Evolutionary conservation across 805 yeast genomes (phyloP), one percentile per base, ranked within the genome.

Genomic region (Lachancea thermotolerans): DNA sequence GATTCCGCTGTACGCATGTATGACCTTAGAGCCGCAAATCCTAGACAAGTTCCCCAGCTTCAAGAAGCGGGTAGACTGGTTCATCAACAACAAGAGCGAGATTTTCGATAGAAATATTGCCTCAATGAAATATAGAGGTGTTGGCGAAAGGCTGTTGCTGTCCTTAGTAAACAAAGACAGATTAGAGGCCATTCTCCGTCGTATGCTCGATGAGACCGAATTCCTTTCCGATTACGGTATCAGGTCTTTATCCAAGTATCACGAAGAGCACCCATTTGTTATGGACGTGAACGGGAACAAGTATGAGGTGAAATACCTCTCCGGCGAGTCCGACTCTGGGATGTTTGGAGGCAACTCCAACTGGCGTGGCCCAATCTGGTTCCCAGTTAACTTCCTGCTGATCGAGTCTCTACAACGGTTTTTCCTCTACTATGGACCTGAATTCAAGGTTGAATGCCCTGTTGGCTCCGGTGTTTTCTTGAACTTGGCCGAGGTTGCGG

Each of bases 331-430:
- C 27, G 91, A 87, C 60, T 82, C 95, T 5, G 95, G 95, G 4
- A 77, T 90, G 78, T 89, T 89, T 73, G 97, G 97, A 41, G 97
- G 97, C 48, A 89, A 89, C 64, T 88, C 96, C 17, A 89, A 89
- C 66, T 89, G 97, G 97, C 76, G 97, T 64, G 97, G 97, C 2
- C 96, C 97, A 12, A 88, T 89, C 54, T 89, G 97, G 97, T 88
- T 89, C 73, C 95, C 97, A 16, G 86, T 86, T 10, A 89, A 84
- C 58, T 89, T 89, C 64, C 69, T 89, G 49, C 69, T 89, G 34
- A 86, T 89, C 47, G 97, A 89, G 68, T 79, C 95, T 0, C 70
- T 89, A 55, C 93, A 89, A 66, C 74, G 96, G 56, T 87, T 87
- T 64, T 87, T 82, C 64, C 70, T 89, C 58, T 89, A 88, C 70